Conservation (phyloP, 805 yeast genomes). For the Myxozyma neotropica region DNA sequence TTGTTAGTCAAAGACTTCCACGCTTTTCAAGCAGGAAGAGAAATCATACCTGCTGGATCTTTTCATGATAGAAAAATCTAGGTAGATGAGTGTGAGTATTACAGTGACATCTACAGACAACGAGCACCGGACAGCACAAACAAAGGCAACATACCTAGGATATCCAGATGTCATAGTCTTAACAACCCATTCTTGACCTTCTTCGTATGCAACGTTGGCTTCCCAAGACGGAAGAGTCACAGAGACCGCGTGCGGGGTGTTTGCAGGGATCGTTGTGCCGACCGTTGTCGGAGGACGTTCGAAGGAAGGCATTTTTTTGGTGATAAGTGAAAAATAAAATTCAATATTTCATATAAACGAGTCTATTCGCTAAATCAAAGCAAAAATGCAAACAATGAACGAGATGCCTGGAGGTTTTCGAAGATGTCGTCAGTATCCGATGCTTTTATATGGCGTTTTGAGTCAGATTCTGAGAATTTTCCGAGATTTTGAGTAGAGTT, state of each 20-base stretch:
- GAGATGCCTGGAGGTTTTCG: neutral
- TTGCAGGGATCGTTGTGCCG: conserved; percentile 86
- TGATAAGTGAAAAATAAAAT: neutral
- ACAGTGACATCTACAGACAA: conserved; percentile 58
- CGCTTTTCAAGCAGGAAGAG: neutral
- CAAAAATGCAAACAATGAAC: neutral
- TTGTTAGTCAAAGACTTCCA: neutral
- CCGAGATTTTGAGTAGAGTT: neutral
- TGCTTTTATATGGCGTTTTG: neutral
- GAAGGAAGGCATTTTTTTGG: conserved; percentile 23
- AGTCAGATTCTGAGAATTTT: neutral
- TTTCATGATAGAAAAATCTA: conserved; percentile 45
- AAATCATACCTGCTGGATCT: conserved; percentile 42
- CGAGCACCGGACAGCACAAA: too few species aligned
- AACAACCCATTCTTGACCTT: conserved; percentile 81
- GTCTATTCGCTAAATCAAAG: neutral
- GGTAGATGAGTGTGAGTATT: conserved; percentile 56
- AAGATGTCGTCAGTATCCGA: neutral
- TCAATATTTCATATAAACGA: neutral
- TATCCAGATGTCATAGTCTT: conserved; percentile 81
- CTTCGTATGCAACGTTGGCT: conserved; percentile 89
- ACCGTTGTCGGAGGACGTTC: conserved; percentile 44
- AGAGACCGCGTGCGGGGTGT: conserved; percentile 90
- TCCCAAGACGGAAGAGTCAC: conserved; percentile 96
- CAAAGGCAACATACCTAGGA: conserved; percentile 86